Base-by-base conservation (phyloP, 805 yeast genomes). In the Candida silvicultrix region DNA sequence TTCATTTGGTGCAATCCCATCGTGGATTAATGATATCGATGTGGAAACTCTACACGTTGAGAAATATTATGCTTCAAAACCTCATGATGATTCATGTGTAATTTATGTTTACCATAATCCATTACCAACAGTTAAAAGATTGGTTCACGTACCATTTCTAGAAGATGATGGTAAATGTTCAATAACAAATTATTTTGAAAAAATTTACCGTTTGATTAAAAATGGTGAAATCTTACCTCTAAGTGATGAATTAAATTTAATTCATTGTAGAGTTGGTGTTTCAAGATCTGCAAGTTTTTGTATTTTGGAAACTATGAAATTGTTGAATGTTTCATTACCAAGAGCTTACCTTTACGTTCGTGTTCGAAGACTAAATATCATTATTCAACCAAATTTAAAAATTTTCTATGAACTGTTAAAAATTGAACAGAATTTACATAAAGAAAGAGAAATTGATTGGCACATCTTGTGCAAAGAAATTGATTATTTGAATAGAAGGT, bases 251-350 rank as follows among this genome's bases (percentile, higher is more conserved):
- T 73, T 73, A 41, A 77, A 80, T 5, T 68, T 89, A 51, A 88
- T 89, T 9, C 97, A 89, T 62, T 89, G 97, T 58, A 85, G 90
- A 59, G 96, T 86, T 38, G 97, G 97, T 0, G 96, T 89, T 2
- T 85, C 95, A 0, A 68, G 97, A 41, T 85, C 95, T 5, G 96
- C 96, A 1, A 85, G 96, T 0, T 90, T 89, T 12, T 89, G 90
- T 53, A 89, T 89, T 49, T 95, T 95, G 1, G 96, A 87, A 59
- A 89, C 85, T 32, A 88, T 89, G 95, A 75, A 78, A 50, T 65
- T 92, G 32, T 63, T 83, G 21, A 66, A 75, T 19, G 66, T 85
- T 44, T 75, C 77, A 28, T 68, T 89, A 16, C 81, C 89, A 2
- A 69, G 82, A 23, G 95, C 96, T 0, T 89, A 88, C 57, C 62